Evolutionary conservation across 192 early-diverging fungal species (phyloP).

Genomic region (Rhizophagus clarus): DNA sequence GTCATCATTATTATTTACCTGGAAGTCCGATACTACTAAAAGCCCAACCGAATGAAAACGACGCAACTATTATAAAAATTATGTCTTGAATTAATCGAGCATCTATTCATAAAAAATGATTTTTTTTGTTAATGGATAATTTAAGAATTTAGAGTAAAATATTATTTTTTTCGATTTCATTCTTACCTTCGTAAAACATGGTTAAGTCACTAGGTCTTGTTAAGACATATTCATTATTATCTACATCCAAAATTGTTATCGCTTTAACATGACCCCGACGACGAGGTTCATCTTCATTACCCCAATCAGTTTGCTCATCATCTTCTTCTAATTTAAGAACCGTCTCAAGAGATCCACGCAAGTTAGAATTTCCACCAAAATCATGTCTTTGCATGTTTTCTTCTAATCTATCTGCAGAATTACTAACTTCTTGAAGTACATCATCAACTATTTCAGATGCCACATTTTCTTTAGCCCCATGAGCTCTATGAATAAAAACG

Average conservation of each 20-base stretch:
- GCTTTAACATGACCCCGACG: slow-evolving; percentile 27
- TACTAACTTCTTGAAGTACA: slow-evolving; percentile 46
- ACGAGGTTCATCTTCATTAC: slow-evolving; percentile 31
- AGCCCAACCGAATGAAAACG: slow-evolving; percentile 45
- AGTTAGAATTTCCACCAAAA: slow-evolving; percentile 32
- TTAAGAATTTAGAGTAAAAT: neutral
- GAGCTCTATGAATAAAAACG: neutral
- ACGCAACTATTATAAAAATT: slow-evolving; percentile 44
- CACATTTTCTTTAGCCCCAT: neutral
- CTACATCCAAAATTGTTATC: slow-evolving; percentile 51
- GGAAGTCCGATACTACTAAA: slow-evolving; percentile 43
- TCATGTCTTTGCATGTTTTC: slow-evolving; percentile 41
- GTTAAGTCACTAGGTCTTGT: slow-evolving; percentile 47
- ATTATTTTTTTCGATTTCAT: neutral
- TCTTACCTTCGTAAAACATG: slow-evolving; percentile 48
- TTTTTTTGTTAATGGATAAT: neutral
- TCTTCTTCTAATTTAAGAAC: slow-evolving; percentile 46
- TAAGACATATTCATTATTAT: slow-evolving; percentile 60
- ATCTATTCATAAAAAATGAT: slow-evolving; percentile 32
- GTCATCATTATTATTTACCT: slow-evolving; percentile 21
- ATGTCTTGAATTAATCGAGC: slow-evolving; percentile 46
- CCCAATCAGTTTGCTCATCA: slow-evolving; percentile 27
- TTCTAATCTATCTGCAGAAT: slow-evolving; percentile 46
- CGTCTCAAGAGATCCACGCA: slow-evolving; percentile 39
- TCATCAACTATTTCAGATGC: slow-evolving; percentile 34